Base-by-base conservation (phyloP, 2,329 filamentous ascomycete species). In the Paecilomyces dactylethromorphus region DNA sequence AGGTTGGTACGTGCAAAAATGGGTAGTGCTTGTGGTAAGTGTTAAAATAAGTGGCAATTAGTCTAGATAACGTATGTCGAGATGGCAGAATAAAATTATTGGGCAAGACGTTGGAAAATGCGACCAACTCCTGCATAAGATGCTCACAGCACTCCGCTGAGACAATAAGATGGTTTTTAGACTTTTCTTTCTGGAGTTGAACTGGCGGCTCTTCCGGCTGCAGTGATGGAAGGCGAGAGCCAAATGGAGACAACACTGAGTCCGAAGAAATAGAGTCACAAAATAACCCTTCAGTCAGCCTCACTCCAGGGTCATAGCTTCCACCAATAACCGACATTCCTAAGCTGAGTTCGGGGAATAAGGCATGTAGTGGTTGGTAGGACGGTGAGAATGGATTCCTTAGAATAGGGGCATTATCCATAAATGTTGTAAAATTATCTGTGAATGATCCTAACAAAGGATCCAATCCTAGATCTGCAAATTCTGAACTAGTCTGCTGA, bases 181-280 rank as follows among this genome's bases (percentile, higher is more conserved):
- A 55, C 58, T 57, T 55, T 32, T 52, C 57, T 53, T 51, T 61
- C 22, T 49, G 55, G 29, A 55, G 54, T 61, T 59, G 31, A 58
- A 64, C 5, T 56, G 18, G 65, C n/a, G n/a, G 59, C n/a, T 75
- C 71, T 45, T 76, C 73, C 15, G 73, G 73, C 56, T 75, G 72
- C 12, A 75, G 59, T 1, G 73, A 76, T 22, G 73, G 73, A 21
- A 76, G 64, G n/a, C 73, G 68, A 15, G 73, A 76, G 2, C 71
- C 73, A 57, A 74, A 76, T 3, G 72, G 66, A 1, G 73, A 76
- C 52, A 75, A 70, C 73, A 53, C 58, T 77, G 74, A 11, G 74
- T 74, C 50, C 73, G 74, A 71, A 76, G 75, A 8, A 74, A 75
- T 10, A 76, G 66, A 0, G 74, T 73, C 18, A 72, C 69, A n/a